Evolutionary conservation across 1,284 basidiomycete genomes (phyloP).

Genomic region (Prillingera fragicola): DNA sequence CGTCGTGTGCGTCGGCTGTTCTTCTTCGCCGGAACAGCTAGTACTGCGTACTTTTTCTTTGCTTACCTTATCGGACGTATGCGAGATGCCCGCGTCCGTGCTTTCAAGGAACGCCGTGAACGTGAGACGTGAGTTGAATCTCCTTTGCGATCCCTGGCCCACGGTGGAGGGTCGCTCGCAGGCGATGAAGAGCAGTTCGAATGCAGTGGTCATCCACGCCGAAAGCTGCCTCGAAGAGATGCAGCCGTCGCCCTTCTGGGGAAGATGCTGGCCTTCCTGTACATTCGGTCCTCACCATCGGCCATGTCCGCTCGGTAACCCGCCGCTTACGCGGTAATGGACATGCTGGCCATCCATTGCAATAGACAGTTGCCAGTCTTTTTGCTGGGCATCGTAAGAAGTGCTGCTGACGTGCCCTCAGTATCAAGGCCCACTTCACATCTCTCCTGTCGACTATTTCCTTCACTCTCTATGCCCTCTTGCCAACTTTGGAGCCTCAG

Average conservation of each 20-base stretch:
- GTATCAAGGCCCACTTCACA: conserved; percentile 45
- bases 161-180: not conserved
- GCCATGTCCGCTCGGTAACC: too few relatives aligned
- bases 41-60: conserved; percentile 36
- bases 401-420: too few relatives aligned
- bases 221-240: too few relatives aligned
- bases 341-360: too few relatives aligned
- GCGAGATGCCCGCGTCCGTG: conserved; percentile 32
- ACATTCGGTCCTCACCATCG: too few relatives aligned
- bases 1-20: conserved; percentile 32
- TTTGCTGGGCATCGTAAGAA: too few relatives aligned
- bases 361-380: too few relatives aligned
- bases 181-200: not conserved
- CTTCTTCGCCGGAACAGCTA: conserved; percentile 29
- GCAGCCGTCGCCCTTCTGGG: too few relatives aligned
- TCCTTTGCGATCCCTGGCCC: not conserved
- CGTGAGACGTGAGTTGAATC: conserved; percentile 30
- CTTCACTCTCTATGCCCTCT: conserved; percentile 46
- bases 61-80: conserved; percentile 35
- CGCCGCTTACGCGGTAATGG: too few relatives aligned
- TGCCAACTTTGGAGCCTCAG: conserved; percentile 44
- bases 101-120: conserved; percentile 33
- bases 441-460: conserved; percentile 43
- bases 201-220: too few relatives aligned
- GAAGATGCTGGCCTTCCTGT: too few relatives aligned